A percentile compares a stretch with the other conserved stretches of the same genome.
Evolutionary conservation across 1,284 basidiomycete species (phyloP).

Genomic region (Baeospora myosura): DNA sequence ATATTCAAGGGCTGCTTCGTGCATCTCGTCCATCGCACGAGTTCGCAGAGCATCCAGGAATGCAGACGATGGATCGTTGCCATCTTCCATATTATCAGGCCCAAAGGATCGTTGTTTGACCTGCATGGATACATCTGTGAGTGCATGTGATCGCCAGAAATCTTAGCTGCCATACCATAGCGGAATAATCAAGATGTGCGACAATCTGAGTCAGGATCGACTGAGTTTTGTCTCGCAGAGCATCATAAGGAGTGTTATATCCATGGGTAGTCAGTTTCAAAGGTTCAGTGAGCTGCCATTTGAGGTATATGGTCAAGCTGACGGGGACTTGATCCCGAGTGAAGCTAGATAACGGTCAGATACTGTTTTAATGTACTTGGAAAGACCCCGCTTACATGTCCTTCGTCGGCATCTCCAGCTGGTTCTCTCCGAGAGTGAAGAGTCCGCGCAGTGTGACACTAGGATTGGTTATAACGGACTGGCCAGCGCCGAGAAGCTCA

Average conservation of each 20-base stretch:
- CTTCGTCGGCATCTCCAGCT: slow-evolving; percentile 78
- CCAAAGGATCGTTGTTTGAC: slow-evolving; percentile 74
- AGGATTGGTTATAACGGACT: slow-evolving; percentile 75
- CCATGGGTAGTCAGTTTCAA: slow-evolving; percentile 74
- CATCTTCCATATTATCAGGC: slow-evolving; percentile 64
- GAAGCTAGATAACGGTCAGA: slow-evolving; percentile 38
- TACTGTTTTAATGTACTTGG: not conserved
- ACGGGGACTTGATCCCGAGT: slow-evolving; percentile 80
- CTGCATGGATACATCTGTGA: slow-evolving; percentile 20
- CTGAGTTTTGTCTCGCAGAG: slow-evolving; percentile 74
- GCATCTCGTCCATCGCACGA: slow-evolving; percentile 78
- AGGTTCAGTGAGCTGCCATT: slow-evolving; percentile 74
- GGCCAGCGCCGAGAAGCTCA: slow-evolving; percentile 67
- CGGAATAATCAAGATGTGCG: slow-evolving; percentile 50
- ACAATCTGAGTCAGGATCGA: slow-evolving; percentile 79
- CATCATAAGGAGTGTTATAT: slow-evolving; percentile 71
- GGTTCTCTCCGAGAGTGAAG: slow-evolving; percentile 73
- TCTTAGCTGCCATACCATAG: slow-evolving; percentile 16
- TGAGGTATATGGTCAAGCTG: slow-evolving; percentile 72
- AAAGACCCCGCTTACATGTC: slow-evolving; percentile 51
- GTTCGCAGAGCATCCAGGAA: slow-evolving; percentile 75
- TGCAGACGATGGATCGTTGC: slow-evolving; percentile 58
- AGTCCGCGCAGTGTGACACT: slow-evolving; percentile 71
- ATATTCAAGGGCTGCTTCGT: slow-evolving; percentile 53
- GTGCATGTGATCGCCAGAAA: not conserved